A percentile compares a stretch with the other conserved stretches of the same genome.
Conservation (phyloP, 228 moss, liverwort and hornwort species). For the Sphagnum magellanicum region DNA sequence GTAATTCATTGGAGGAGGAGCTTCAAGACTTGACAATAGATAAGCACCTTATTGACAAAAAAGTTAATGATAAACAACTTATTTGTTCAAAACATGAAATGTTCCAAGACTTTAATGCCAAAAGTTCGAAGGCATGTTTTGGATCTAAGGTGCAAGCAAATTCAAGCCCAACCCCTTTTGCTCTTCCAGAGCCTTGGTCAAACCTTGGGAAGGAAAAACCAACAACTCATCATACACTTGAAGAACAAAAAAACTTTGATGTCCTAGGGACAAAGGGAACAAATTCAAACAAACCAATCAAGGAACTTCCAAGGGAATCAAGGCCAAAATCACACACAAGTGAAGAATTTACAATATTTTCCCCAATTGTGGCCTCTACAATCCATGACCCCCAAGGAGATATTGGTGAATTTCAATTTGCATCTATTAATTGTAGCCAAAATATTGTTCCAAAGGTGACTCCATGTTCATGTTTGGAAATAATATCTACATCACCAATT, state of each 20-base stretch:
- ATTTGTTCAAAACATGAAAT: slow-evolving; percentile 27
- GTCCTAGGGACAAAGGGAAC: neutral
- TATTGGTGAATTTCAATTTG: neutral
- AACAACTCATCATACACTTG: neutral
- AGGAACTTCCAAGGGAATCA: neutral
- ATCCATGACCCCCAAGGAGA: neutral
- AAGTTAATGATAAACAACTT: slow-evolving; percentile 11
- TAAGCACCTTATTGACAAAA: neutral
- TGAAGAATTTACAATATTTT: neutral
- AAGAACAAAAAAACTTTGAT: neutral
- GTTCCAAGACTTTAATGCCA: slow-evolving; percentile 33
- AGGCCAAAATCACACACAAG: neutral
- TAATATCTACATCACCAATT: neutral
- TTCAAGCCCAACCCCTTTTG: slow-evolving; percentile 1
- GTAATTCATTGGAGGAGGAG: slow-evolving; percentile 15
- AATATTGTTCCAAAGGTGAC: neutral
- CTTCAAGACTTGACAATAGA: slow-evolving; percentile 2
- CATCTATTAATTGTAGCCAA: neutral
- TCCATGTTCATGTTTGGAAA: neutral
- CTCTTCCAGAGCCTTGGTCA: slow-evolving; percentile 37
- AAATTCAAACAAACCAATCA: neutral
- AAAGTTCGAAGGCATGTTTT: slow-evolving; percentile 6
- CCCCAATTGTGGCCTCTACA: neutral
- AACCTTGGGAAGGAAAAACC: slow-evolving; percentile 23
- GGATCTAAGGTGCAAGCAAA: slow-evolving; percentile 16